phyloP scores from a whole-genome alignment of 352 stramenopile genomes.

The Peronosclerospora sorghi region DNA sequence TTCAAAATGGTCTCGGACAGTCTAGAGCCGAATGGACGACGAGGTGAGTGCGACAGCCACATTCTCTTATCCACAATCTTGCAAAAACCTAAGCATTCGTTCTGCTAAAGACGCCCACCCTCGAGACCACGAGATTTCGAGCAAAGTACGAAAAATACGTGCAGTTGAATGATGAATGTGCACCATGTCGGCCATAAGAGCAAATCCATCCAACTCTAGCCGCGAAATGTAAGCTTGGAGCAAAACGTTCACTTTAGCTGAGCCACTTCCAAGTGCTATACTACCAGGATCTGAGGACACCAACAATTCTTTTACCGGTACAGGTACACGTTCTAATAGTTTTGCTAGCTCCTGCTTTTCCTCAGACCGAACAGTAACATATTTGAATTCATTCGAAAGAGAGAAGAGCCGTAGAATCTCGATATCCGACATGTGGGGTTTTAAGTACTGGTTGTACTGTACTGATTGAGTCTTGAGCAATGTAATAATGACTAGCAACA shows the following conservation, averaged over 20 bases:
- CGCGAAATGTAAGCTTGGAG: constrained; percentile 98
- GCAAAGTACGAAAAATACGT: constrained; percentile 96
- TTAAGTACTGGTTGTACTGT: constrained; percentile 98
- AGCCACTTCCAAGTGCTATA: constrained; percentile 43
- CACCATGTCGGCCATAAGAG: constrained; percentile 97
- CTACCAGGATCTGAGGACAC: constrained; percentile 30
- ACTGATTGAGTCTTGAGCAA: constrained; percentile 96
- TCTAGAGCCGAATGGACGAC: constrained; percentile 91
- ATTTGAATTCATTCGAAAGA: constrained; percentile 97
- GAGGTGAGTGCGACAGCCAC: constrained; percentile 95
- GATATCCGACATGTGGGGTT: constrained; percentile 99
- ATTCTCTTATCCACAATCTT: constrained; percentile 99
- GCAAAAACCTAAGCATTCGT: constrained; percentile 92
- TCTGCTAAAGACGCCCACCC: constrained; percentile 92
- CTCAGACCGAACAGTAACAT: constrained; percentile 96
- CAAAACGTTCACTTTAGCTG: constrained; percentile 98
- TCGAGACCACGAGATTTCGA: constrained; percentile 97
- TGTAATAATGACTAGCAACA: constrained; percentile 99
- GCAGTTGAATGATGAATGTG: constrained; percentile 98
- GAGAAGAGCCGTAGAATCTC: constrained; percentile 98
- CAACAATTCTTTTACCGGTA: constrained; percentile 96
- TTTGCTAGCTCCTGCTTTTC: constrained; percentile 98
- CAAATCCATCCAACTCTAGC: constrained; percentile 96
- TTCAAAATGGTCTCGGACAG: constrained; percentile 94
- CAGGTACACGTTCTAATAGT: constrained; percentile 94